Base-by-base conservation (phyloP, 169 alveolate species). In the Plasmodium ovale region DNA sequence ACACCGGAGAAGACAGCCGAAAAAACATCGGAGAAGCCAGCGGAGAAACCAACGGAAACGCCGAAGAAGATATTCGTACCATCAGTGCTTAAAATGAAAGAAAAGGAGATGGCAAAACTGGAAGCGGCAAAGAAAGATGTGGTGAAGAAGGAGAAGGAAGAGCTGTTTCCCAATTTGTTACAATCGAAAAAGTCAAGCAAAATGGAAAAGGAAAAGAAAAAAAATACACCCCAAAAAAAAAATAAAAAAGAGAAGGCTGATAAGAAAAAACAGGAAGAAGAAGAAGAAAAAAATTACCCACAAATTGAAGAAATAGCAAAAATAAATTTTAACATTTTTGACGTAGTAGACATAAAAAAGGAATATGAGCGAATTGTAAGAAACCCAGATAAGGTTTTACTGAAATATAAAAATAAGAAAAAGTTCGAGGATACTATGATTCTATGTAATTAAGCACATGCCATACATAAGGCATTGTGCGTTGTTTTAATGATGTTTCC, bases 281-380 rank as follows among this genome's bases (percentile, higher is more conserved):
- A 79, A 19, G 73, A 84, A 84, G 91, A 84, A 68, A 49, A 67
- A 4, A 10, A 84, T 9, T 54, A 33, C 53, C 72, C 72, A 25
- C 64, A 58, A 53, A 84, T 84, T 12, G 82, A 84, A 60, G 82
- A 79, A 64, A 49, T 79, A 29, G 27, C 23, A 56, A 84, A 84
- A 84, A 84, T 67, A n/a, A 39, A 53, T 44, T 84, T 84, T 47
- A 84, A 84, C 14, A 67, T 84, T 68, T 84, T 84, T 62, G 91
- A 65, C 60, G 47, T 84, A 10, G 67, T 84, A 3, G 91, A 84
- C 62, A 67, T 53, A 27, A 84, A 84, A 47, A 16, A 65, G 9
- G 65, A 67, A 59, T 67, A 84, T 58, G 91, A 84, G 23, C 84
- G 54, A n/a, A 84, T 84, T 53, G 29, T 47, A 21, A 84, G 91